A percentile compares a stretch with the other conserved stretches of the same genome.
Evolutionary conservation across 495 filamentous ascomycete genomes (phyloP).

Genomic region (Lepraria neglecta): DNA sequence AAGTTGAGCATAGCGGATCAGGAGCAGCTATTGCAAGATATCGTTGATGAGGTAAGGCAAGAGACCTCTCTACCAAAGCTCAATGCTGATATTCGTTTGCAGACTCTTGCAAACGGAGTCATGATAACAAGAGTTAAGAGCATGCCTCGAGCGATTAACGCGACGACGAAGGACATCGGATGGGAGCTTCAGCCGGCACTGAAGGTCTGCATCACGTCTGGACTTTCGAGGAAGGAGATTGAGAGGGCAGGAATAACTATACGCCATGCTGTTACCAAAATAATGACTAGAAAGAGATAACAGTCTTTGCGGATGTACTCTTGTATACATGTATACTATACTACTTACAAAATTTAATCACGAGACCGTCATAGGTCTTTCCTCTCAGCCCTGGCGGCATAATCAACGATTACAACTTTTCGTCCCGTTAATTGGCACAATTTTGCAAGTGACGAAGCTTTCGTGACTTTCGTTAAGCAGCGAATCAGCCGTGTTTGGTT

Average conservation of each 20-base stretch:
- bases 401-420: not conserved
- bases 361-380: not conserved
- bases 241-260: conserved; percentile 86
- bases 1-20: conserved; percentile 65
- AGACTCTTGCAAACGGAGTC: conserved; percentile 77
- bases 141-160: conserved; percentile 54
- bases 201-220: conserved; percentile 84
- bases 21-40: conserved; percentile 78
- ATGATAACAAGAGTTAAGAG: conserved; percentile 80
- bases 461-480: not conserved
- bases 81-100: conserved; percentile 1
- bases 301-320: not conserved
- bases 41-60: conserved; percentile 77
- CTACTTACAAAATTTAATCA: not conserved
- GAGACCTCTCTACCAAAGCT: not conserved
- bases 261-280: conserved; percentile 89
- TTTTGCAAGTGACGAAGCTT: not conserved
- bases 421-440: too few relatives aligned
- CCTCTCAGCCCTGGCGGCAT: not conserved
- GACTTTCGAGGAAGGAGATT: conserved; percentile 84
- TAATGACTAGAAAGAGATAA: conserved; percentile 37
- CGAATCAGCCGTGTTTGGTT: conserved; percentile 5
- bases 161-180: conserved; percentile 53
- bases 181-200: conserved; percentile 67
- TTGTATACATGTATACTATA: not conserved